These are phyloP conservation scores for Kazachstania sp. DNA, from an alignment of 1,139 yeast species.

Conservation along the genomic window DNA sequence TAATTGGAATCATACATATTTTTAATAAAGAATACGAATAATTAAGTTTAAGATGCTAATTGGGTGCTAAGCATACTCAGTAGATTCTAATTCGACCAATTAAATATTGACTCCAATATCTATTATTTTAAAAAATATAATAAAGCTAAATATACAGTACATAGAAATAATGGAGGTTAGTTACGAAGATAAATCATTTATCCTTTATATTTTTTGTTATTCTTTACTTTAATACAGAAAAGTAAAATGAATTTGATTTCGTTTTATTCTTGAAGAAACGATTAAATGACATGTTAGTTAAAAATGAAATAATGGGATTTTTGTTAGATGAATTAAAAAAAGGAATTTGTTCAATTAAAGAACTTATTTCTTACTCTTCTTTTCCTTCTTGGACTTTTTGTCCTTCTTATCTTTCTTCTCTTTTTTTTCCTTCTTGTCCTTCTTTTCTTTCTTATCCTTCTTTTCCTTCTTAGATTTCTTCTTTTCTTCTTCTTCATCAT, in stretches of 20 bases:
- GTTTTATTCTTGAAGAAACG: slow-evolving; percentile 4
- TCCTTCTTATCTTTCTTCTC: slow-evolving; percentile 45
- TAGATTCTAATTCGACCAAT: background rate
- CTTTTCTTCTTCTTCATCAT: slow-evolving; percentile 38
- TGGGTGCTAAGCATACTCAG: no score
- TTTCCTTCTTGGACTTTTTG: slow-evolving; percentile 31
- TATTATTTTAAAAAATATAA: slow-evolving; percentile 4
- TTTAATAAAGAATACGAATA: no score
- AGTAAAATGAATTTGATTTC: slow-evolving; percentile 4
- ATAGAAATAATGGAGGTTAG: slow-evolving; percentile 10
- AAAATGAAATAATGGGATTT: background rate
- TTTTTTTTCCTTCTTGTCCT: slow-evolving; percentile 47
- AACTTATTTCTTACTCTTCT: slow-evolving; percentile 10
- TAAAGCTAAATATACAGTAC: slow-evolving; percentile 24
- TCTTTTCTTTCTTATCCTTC: slow-evolving; percentile 32
- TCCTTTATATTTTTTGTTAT: background rate
- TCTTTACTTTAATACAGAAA: no score
- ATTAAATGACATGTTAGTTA: slow-evolving; percentile 3
- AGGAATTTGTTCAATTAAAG: background rate
- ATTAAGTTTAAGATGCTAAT: background rate
- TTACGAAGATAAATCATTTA: background rate
- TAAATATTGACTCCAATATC: slow-evolving; percentile 3
- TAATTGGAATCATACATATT: slow-evolving; percentile 3
- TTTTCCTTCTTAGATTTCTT: slow-evolving; percentile 47
- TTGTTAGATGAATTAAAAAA: background rate